Evolutionary conservation across 331 rosid genomes (phyloP).

Genomic region (Quercus tomentella): DNA sequence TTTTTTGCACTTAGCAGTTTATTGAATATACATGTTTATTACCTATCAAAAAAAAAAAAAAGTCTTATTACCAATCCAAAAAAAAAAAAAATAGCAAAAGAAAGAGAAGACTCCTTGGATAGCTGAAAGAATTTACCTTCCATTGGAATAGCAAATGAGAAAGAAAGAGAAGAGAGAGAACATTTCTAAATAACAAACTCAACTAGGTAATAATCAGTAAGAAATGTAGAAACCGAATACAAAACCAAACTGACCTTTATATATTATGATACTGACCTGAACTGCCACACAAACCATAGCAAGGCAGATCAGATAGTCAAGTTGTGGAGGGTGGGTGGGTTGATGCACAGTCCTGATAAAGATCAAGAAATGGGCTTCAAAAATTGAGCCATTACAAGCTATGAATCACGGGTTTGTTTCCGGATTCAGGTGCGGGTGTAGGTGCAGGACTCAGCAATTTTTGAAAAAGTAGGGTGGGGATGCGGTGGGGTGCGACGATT

Average conservation of each 20-base stretch:
- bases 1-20: no score
- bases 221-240: not conserved
- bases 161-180: not conserved
- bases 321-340: not conserved
- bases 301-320: not conserved
- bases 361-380: not conserved
- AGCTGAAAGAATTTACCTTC: not conserved
- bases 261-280: not conserved
- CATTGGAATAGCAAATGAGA: not conserved
- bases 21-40: no score
- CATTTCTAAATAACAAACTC: not conserved
- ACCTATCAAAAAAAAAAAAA: no score
- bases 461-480: no score
- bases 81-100: not conserved
- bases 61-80: no score
- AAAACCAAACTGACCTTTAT: not conserved
- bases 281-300: not conserved
- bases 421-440: accelerated
- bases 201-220: not conserved
- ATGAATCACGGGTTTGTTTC: no score
- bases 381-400: not conserved
- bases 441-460: no score
- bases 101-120: not conserved
- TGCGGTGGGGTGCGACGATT: no score
- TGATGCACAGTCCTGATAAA: not conserved